A percentile compares a stretch with the other conserved stretches of the same genome.
phyloP scores from a whole-genome alignment of 106 monocot genomes.

The Platanthera zijinensis region DNA sequence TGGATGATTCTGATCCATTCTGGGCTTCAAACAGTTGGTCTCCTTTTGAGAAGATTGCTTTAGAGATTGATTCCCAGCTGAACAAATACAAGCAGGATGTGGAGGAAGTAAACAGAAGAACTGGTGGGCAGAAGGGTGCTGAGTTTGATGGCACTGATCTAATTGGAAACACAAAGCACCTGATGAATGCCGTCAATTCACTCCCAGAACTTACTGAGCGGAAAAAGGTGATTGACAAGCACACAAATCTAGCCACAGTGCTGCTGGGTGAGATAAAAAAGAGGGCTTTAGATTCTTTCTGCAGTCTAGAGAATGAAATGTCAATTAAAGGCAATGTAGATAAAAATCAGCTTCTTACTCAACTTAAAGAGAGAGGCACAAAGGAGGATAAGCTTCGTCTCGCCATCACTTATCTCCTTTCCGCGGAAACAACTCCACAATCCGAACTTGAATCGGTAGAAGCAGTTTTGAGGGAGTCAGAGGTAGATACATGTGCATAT shows the following conservation, averaged over 20 bases:
- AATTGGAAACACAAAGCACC: constrained; percentile 80
- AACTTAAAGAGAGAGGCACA: constrained; percentile 76
- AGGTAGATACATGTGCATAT: constrained; percentile 72
- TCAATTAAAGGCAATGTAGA: constrained; percentile 66
- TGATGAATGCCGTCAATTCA: constrained; percentile 92
- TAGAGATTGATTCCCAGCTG: constrained; percentile 85
- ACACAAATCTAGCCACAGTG: constrained; percentile 80
- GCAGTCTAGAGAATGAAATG: constrained; percentile 75
- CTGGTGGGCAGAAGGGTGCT: constrained; percentile 58
- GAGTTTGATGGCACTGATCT: constrained; percentile 88
- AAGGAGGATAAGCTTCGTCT: constrained; percentile 79
- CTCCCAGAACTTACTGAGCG: constrained; percentile 91
- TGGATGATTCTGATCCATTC: constrained; percentile 70
- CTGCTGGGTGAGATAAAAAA: constrained; percentile 85
- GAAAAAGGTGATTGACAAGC: constrained; percentile 90
- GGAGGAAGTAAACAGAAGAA: constrained; percentile 72
- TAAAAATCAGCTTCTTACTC: constrained; percentile 33
- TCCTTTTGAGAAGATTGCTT: constrained; percentile 86
- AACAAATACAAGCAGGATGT: constrained; percentile 93
- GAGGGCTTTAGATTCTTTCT: constrained; percentile 79
- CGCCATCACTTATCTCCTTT: constrained; percentile 80
- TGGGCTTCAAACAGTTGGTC: constrained; percentile 79
- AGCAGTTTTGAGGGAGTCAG: constrained; percentile 60
- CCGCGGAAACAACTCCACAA: constrained; percentile 65
- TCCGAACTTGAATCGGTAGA: constrained; percentile 80